Conservation (phyloP, 2,329 filamentous ascomycete genomes). For the Fusarium temperatum region DNA sequence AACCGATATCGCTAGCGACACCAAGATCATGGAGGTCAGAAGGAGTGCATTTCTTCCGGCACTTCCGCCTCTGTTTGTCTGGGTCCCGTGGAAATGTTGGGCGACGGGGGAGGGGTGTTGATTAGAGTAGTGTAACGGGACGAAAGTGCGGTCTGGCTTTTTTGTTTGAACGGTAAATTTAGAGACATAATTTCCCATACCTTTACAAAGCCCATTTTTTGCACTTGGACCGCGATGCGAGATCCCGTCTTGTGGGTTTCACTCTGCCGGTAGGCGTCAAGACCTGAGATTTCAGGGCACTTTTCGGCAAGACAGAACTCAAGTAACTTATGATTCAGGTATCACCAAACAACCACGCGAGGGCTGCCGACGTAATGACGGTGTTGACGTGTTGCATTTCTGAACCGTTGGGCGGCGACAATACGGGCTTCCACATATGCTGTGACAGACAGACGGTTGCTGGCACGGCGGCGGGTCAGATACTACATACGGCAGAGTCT, state of each 20-base stretch:
- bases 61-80: neutral
- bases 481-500: neutral
- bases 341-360: neutral
- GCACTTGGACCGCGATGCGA: neutral
- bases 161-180: too few species aligned
- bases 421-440: neutral
- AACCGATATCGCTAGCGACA: neutral
- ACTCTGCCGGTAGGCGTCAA: too few species aligned
- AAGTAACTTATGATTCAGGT: neutral
- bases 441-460: neutral
- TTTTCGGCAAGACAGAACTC: neutral
- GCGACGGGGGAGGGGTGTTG: neutral
- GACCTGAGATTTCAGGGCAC: accelerated
- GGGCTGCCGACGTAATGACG: accelerated
- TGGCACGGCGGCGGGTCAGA: neutral
- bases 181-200: neutral
- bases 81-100: neutral
- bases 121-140: neutral
- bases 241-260: neutral
- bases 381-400: neutral
- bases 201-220: neutral
- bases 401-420: neutral
- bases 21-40: neutral
- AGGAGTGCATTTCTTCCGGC: neutral
- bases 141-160: neutral